These are phyloP conservation scores for Helotiales sp. DNA, from an alignment of 2,329 filamentous ascomycete genomes.

Conservation along the genomic window DNA sequence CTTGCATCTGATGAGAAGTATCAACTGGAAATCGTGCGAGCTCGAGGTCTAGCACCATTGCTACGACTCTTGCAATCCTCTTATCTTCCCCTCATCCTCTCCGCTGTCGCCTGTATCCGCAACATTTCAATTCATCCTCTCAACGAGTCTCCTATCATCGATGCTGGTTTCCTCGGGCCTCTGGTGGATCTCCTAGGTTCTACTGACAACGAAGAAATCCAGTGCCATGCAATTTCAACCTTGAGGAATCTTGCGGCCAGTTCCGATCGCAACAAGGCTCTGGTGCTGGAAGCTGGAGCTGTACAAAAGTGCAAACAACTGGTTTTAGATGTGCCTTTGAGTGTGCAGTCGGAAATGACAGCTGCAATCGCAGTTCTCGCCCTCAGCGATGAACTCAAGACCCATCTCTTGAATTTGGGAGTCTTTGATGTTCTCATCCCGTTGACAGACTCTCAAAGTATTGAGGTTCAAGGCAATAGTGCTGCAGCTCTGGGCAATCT, in stretches of 20 bases:
- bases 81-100: constrained; percentile 92
- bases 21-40: constrained; percentile 93
- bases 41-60: constrained; percentile 80
- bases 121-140: constrained; percentile 98
- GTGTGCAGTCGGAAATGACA: constrained; percentile 98
- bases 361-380: constrained; percentile 97
- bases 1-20: constrained; percentile 98
- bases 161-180: constrained; percentile 92
- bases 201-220: constrained; percentile 97
- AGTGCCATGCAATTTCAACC: constrained; percentile 97
- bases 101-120: constrained; percentile 94
- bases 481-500: constrained; percentile 93
- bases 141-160: constrained; percentile 98
- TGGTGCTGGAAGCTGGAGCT: constrained; percentile 94
- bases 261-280: constrained; percentile 94
- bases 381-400: constrained; percentile 92
- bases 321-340: constrained; percentile 87
- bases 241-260: constrained; percentile 93
- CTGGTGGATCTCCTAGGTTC: constrained; percentile 91
- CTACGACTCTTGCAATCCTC: constrained; percentile 90
- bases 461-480: constrained; percentile 98
- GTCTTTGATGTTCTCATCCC: constrained; percentile 97
- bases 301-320: constrained; percentile 99
- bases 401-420: constrained; percentile 83
- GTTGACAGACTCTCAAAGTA: constrained; percentile 90